These are phyloP conservation scores for Chenopodium quinoa DNA, from an alignment of 148 eudicot species.

Conservation along the genomic window DNA sequence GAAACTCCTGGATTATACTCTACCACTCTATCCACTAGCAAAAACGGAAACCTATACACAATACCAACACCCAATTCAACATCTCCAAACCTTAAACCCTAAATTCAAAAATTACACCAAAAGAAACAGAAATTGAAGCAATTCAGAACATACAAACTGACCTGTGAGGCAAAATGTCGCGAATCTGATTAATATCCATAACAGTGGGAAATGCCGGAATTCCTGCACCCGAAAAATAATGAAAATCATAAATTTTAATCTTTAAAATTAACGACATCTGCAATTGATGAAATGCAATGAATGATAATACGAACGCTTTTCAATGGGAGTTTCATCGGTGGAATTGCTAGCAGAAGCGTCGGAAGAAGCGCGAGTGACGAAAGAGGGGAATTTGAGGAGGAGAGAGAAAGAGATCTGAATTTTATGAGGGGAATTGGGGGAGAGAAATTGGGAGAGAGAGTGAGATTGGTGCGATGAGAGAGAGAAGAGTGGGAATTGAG, in stretches of 20 bases:
- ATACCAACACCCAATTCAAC: neutral
- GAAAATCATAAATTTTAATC: neutral
- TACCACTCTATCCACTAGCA: conserved; percentile 95
- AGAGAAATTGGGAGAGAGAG: conserved; percentile 19
- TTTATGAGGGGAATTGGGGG: conserved; percentile 16
- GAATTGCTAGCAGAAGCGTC: conserved; percentile 18
- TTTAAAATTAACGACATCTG: neutral
- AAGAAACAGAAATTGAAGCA: neutral
- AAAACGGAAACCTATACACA: conserved; percentile 69
- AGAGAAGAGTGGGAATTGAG: conserved; percentile 31
- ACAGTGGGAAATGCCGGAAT: conserved; percentile 84
- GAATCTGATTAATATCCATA: conserved; percentile 88
- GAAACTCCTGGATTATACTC: conserved; percentile 86
- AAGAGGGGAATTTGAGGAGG: conserved; percentile 23
- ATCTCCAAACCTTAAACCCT: conserved; percentile 13
- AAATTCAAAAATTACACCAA: neutral
- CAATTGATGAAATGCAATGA: neutral
- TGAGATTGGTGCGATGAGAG: conserved; percentile 18
- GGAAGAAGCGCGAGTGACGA: conserved; percentile 36
- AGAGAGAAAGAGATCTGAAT: conserved; percentile 42
- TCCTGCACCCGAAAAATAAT: conserved; percentile 35
- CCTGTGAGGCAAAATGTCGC: conserved; percentile 91
- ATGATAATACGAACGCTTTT: conserved; percentile 44
- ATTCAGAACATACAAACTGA: conserved; percentile 23
- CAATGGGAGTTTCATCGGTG: conserved; percentile 55